These are phyloP conservation scores for Blastobotrys terrestris DNA, from an alignment of 805 yeast genomes.

Conservation along the genomic window DNA sequence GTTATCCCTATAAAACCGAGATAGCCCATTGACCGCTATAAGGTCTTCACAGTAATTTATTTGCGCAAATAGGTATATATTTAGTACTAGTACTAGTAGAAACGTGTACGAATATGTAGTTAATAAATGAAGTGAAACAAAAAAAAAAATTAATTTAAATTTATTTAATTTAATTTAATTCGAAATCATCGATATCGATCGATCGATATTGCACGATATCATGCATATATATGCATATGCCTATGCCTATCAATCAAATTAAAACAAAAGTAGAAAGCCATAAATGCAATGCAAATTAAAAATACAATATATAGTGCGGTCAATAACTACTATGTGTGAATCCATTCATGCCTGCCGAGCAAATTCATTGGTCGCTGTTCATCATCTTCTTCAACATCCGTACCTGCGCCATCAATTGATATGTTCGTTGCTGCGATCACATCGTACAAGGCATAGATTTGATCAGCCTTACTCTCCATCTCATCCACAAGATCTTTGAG, in stretches of 20 bases:
- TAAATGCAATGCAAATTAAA: background rate
- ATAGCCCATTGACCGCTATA: no score
- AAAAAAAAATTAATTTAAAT: no score
- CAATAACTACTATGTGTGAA: slow-evolving; percentile 1
- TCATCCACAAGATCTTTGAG: slow-evolving; percentile 9
- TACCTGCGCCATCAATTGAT: background rate
- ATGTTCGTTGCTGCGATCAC: slow-evolving; percentile 14
- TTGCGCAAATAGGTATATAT: no score
- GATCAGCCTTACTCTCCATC: slow-evolving; percentile 17
- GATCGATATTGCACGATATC: no score
- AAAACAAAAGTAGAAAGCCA: background rate
- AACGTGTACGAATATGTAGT: no score
- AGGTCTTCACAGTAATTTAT: no score
- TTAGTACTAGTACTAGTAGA: background rate
- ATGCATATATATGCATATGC: background rate
- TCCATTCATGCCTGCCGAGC: slow-evolving; percentile 7
- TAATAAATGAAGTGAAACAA: no score
- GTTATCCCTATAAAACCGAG: no score
- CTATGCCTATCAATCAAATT: no score
- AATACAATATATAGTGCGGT: background rate
- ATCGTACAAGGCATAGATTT: slow-evolving; percentile 18
- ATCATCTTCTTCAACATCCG: background rate
- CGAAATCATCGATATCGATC: background rate
- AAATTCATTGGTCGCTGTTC: background rate
- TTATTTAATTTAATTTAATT: background rate